A percentile compares a stretch with the other conserved stretches of the same genome.
Evolutionary conservation across 1,139 yeast species (phyloP).

Genomic region (Lodderomyces metapsilosis): DNA sequence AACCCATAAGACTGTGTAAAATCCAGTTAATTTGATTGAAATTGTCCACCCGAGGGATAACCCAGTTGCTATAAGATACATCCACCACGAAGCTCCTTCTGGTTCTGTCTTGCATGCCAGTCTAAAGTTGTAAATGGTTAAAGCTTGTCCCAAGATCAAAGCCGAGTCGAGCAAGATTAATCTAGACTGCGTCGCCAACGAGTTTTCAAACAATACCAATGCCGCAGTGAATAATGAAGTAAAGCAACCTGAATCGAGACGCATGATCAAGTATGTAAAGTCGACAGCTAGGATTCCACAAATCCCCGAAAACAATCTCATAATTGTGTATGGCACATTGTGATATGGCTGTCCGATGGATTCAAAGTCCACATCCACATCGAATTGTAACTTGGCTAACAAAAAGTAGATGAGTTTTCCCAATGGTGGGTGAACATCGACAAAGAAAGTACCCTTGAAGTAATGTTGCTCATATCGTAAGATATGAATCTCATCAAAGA

Average conservation of each 20-base stretch:
- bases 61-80: slow-evolving; percentile 41
- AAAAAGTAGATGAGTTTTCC: slow-evolving; percentile 47
- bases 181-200: slow-evolving; percentile 51
- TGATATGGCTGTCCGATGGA: slow-evolving; percentile 33
- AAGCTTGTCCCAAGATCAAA: slow-evolving; percentile 44
- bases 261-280: slow-evolving; percentile 47
- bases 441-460: slow-evolving; percentile 56
- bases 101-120: slow-evolving; percentile 26
- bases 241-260: slow-evolving; percentile 40
- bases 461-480: slow-evolving; percentile 45
- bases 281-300: slow-evolving; percentile 48
- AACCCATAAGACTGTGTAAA: slow-evolving; percentile 53
- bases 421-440: slow-evolving; percentile 66
- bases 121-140: slow-evolving; percentile 40
- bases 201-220: slow-evolving; percentile 52
- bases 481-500: slow-evolving; percentile 85
- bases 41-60: slow-evolving; percentile 51
- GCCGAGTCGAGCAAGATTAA: slow-evolving; percentile 52
- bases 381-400: slow-evolving; percentile 40
- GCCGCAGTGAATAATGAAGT: slow-evolving; percentile 46
- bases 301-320: slow-evolving; percentile 33
- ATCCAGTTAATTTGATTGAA: slow-evolving; percentile 55
- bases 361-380: slow-evolving; percentile 34
- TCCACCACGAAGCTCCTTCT: slow-evolving; percentile 45
- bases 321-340: slow-evolving; percentile 32